Evolutionary conservation across 1,139 yeast genomes (phyloP).

Genomic region (Scheffersomyces segobiensis): DNA sequence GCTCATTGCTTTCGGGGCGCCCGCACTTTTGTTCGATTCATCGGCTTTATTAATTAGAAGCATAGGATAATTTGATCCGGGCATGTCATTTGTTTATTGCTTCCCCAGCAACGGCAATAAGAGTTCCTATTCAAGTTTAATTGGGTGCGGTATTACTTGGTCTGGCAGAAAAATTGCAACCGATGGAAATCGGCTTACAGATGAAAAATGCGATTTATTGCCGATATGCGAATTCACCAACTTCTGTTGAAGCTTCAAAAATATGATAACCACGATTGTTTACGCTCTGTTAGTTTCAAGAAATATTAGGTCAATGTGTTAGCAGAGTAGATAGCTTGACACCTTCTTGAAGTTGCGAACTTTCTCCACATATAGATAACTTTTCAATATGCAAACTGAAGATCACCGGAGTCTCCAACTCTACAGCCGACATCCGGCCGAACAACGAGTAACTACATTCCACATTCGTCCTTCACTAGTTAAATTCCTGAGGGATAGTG

Average conservation of each 20-base stretch:
- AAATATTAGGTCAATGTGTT: background rate
- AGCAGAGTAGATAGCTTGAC: background rate
- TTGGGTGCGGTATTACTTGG: background rate
- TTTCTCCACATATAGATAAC: background rate
- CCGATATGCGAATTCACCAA: background rate
- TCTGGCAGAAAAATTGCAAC: background rate
- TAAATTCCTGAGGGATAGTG: too few relatives aligned
- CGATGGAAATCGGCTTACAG: background rate
- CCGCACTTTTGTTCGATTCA: too few relatives aligned
- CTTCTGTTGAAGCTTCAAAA: background rate
- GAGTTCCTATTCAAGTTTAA: background rate
- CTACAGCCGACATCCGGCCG: too few relatives aligned
- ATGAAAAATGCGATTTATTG: background rate
- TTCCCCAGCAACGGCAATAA: background rate
- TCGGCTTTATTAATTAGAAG: background rate
- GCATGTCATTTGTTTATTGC: background rate
- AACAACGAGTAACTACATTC: too few relatives aligned
- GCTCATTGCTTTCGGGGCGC: too few relatives aligned
- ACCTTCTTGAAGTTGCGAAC: background rate
- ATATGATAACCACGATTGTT: background rate
- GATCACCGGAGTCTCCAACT: too few relatives aligned
- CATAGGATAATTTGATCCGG: background rate
- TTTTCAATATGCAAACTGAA: background rate
- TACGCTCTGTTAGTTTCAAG: background rate
- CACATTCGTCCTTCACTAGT: too few relatives aligned